phyloP scores from a whole-genome alignment of 2,329 filamentous ascomycete genomes.

The Phyllosticta paracitricarpa region DNA sequence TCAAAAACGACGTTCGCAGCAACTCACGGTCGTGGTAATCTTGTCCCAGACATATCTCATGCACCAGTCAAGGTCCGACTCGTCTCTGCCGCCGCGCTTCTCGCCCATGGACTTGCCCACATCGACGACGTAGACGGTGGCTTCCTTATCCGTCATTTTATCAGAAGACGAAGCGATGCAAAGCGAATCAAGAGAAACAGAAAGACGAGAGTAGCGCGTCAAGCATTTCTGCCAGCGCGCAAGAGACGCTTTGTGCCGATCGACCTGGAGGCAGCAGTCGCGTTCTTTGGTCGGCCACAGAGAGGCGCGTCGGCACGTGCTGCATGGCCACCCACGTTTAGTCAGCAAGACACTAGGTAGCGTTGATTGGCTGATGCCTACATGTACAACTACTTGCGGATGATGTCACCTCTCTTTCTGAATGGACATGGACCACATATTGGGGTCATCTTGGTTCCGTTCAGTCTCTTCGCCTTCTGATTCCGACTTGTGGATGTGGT shows the following conservation, averaged over 20 bases:
- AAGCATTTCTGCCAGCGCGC: neutral
- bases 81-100: constrained; percentile 56
- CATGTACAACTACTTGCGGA: too few relatives aligned
- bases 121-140: constrained; percentile 85
- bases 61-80: constrained; percentile 79
- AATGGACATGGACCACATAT: too few relatives aligned
- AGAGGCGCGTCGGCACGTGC: too few relatives aligned
- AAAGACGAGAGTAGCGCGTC: neutral
- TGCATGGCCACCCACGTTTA: too few relatives aligned
- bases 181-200: neutral
- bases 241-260: neutral
- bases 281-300: neutral
- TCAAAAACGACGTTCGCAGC: neutral
- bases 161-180: neutral
- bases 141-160: constrained; percentile 83
- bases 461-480: too few relatives aligned
- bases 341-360: too few relatives aligned
- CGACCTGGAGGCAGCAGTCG: constrained; percentile 5
- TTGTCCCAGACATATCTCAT: constrained; percentile 95
- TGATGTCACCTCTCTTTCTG: too few relatives aligned
- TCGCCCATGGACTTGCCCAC: constrained; percentile 76
- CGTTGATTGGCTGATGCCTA: too few relatives aligned
- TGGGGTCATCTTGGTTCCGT: too few relatives aligned
- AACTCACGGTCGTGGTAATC: constrained; percentile 61
- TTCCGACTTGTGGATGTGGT: too few relatives aligned